Evolutionary conservation across 2,329 filamentous ascomycete species (phyloP).

Genomic region (Fusarium udum): DNA sequence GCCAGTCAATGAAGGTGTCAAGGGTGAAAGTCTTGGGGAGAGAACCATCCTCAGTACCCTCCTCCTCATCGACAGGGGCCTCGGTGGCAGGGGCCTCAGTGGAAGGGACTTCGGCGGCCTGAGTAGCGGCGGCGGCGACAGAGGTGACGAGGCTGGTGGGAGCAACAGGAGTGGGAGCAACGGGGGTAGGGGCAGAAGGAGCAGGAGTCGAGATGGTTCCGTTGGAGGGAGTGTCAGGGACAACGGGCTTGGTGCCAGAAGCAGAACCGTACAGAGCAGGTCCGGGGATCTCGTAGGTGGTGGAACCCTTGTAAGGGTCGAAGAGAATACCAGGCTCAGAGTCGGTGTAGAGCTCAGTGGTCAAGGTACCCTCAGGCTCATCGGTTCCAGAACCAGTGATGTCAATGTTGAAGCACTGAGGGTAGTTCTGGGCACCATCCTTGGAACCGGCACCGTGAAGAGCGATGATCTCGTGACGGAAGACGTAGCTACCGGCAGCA

Average conservation of each 20-base stretch:
- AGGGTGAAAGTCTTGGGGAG: constrained; percentile 40
- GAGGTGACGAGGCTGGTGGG: not conserved
- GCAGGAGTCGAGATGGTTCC: constrained; percentile 13
- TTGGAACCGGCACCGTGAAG: constrained; percentile 52
- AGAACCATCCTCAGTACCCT: not conserved
- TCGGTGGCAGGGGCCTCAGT: not conserved
- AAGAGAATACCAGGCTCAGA: constrained; percentile 48
- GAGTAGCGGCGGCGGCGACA: not conserved
- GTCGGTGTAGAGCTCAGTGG: constrained; percentile 44
- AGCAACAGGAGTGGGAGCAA: constrained; percentile 7
- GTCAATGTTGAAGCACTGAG: constrained; percentile 41
- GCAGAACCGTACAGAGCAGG: constrained; percentile 42
- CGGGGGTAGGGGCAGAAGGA: not conserved
- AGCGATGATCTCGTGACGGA: constrained; percentile 64
- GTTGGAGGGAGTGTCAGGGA: constrained; percentile 13
- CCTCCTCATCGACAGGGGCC: not conserved
- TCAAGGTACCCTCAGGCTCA: constrained; percentile 47
- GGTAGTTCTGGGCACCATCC: constrained; percentile 35
- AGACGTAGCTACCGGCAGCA: constrained; percentile 55
- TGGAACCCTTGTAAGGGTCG: constrained; percentile 43
- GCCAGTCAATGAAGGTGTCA: constrained; percentile 38
- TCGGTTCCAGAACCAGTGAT: constrained; percentile 54
- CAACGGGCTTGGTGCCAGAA: constrained; percentile 12
- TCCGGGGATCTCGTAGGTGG: constrained; percentile 44
- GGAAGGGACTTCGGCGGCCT: not conserved